Evolutionary conservation across 306 rosid genomes (phyloP).

Genomic region (Fragaria ananassa): DNA sequence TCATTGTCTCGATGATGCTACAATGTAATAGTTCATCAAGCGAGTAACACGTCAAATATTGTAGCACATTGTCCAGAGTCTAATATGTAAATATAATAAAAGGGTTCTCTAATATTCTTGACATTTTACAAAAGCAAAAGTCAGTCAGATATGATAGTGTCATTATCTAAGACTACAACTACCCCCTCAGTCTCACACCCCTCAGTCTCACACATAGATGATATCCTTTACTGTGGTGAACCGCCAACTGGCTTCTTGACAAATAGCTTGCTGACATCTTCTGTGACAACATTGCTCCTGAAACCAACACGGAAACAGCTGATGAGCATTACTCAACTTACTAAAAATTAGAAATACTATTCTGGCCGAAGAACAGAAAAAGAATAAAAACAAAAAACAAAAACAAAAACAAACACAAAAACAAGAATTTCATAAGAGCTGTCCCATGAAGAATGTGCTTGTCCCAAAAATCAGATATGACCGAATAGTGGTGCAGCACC

Average conservation of each 20-base stretch:
- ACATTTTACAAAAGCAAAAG: constrained; percentile 34
- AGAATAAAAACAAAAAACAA: background rate
- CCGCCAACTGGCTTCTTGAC: constrained; percentile 56
- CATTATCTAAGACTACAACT: constrained; percentile 19
- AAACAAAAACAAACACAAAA: background rate
- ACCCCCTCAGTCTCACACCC: background rate
- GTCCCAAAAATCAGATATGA: background rate
- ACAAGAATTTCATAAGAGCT: background rate
- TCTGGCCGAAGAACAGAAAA: background rate
- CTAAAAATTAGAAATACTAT: background rate
- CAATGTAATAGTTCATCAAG: background rate
- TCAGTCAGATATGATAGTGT: background rate
- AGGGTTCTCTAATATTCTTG: constrained; percentile 13
- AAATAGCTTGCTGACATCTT: constrained; percentile 86
- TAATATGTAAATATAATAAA: constrained; percentile 2
- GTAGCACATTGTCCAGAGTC: constrained; percentile 14
- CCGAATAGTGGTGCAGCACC: background rate
- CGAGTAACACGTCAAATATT: constrained; percentile 4
- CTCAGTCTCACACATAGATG: constrained; percentile 14
- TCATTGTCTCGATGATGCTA: background rate
- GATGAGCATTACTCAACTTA: constrained; percentile 7
- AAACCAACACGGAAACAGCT: constrained; percentile 25
- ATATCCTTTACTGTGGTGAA: constrained; percentile 30
- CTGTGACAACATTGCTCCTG: constrained; percentile 93
- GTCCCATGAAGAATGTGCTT: background rate